Base-by-base conservation (phyloP, 768 basidiomycete species). In the Serendipita sp. region DNA sequence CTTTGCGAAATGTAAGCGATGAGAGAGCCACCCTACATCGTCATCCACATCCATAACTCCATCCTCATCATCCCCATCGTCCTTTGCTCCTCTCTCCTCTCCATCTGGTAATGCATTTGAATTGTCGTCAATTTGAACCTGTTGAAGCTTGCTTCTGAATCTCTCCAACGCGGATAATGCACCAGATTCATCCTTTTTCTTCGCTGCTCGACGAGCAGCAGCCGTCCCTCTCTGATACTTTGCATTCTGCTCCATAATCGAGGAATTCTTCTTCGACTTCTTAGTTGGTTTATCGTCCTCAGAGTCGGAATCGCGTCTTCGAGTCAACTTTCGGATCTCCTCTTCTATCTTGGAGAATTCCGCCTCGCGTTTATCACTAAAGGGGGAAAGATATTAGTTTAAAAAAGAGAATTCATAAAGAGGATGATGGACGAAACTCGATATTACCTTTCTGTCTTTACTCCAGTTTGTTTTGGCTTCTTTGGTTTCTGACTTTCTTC, bases 291-390 rank as follows among this genome's bases (percentile, higher is more conserved):
- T 77, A 45, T 90, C 86, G 33, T 86, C 86, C 67, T 86, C 86
- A 44, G 80, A 83, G 26, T 77, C 78, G 14, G 76, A 75, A 34
- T 77, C 79, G 7, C 79, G 80, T 44, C 77, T 79, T 65, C 83
- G 82, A 30, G 82, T 77, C 4, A 95, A 81, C 65, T 81, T 85
- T 26, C 89, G 85, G 62, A 97, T 87, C 48, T 91, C 88, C 4
- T 82, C 83, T 72, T 97, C 90, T 84, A 97, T 89, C 68, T 81
- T 85, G 67, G 84, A 85, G 60, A 96, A 89, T 70, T 92, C 84
- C 4, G 82, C 76, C 69, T 85, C 81, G 22, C 88, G 86, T 11
- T 79, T 73, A 34, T 78, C 77, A 61, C 86, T 3, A 50, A 38
- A 30, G 3, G 50, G 5, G 33, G 64, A 26, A 69, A 58, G 24